These are phyloP conservation scores for Pleurotus tuber-regium DNA, from an alignment of 768 basidiomycete species.

Conservation along the genomic window DNA sequence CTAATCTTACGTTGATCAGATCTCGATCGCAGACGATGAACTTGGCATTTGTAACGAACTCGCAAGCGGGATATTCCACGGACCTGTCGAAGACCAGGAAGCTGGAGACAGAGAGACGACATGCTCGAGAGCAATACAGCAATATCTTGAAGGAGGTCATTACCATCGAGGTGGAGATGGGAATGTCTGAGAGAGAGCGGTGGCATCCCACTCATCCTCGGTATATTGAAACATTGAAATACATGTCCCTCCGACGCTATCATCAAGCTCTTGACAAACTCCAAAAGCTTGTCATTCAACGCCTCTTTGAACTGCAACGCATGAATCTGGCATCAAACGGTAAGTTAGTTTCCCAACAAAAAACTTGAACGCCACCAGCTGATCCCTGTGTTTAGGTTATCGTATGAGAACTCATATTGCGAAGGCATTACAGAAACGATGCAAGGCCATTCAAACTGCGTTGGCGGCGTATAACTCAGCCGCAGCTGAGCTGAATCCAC, in stretches of 20 bases:
- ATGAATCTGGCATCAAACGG: slow-evolving; percentile 34
- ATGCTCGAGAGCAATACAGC: slow-evolving; percentile 16
- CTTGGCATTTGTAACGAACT: slow-evolving; percentile 15
- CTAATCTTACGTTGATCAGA: no score
- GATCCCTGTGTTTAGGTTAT: slow-evolving; percentile 21
- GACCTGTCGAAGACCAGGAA: slow-evolving; percentile 19
- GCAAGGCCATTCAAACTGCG: slow-evolving; percentile 26
- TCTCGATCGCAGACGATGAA: slow-evolving; percentile 7
- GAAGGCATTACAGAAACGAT: slow-evolving; percentile 25
- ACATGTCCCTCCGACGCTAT: slow-evolving; percentile 12
- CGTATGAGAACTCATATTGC: slow-evolving; percentile 27
- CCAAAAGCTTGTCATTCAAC: slow-evolving; percentile 29
- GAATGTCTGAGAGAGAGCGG: slow-evolving; percentile 15
- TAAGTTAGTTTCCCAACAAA: slow-evolving; percentile 16
- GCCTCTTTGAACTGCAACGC: slow-evolving; percentile 37
- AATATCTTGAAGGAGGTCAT: slow-evolving; percentile 17
- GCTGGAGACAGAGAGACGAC: slow-evolving; percentile 21
- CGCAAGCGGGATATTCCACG: slow-evolving; percentile 11
- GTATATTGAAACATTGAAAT: slow-evolving; percentile 20
- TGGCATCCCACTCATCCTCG: slow-evolving; percentile 24
- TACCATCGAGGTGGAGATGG: slow-evolving; percentile 21
- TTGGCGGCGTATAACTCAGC: slow-evolving; percentile 28
- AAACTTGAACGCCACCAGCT: neutral
- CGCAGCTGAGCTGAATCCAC: slow-evolving; percentile 20
- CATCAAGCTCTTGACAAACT: slow-evolving; percentile 27